Evolutionary conservation across 176 grass and related monocot genomes (phyloP).

Genomic region (Cenchrus americanus): DNA sequence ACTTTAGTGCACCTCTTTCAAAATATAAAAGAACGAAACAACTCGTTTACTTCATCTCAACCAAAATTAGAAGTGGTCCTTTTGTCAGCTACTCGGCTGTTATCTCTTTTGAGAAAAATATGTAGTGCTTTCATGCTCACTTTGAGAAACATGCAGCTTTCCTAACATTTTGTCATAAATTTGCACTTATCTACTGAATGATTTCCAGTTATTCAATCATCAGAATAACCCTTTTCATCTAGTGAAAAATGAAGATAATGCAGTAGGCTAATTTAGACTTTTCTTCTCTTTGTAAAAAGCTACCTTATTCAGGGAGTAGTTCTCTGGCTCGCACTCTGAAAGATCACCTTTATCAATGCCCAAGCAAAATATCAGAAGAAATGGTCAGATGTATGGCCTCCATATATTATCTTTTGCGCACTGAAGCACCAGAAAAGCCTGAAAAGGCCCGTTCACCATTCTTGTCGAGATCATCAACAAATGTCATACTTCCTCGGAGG

Average conservation of each 20-base stretch:
- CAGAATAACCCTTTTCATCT: background rate
- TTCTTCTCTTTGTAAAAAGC: conserved; percentile 54
- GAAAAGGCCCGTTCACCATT: conserved; percentile 67
- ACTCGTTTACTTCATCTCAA: background rate
- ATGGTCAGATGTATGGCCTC: conserved; percentile 96
- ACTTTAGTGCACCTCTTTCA: background rate
- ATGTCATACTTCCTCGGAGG: conserved; percentile 59
- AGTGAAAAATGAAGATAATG: conserved; percentile 1
- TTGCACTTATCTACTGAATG: background rate
- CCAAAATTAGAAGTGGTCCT: conserved; percentile 2
- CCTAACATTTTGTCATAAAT: background rate
- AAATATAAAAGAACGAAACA: background rate
- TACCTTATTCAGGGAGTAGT: conserved; percentile 63
- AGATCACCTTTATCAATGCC: conserved; percentile 91
- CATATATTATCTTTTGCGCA: conserved; percentile 68
- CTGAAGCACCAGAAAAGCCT: conserved; percentile 54
- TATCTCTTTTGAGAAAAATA: background rate
- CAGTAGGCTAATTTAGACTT: conserved; percentile 35
- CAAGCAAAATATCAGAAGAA: conserved; percentile 99
- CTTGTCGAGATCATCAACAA: conserved; percentile 86
- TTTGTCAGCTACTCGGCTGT: background rate
- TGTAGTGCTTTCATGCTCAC: background rate
- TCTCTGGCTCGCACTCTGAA: conserved; percentile 77
- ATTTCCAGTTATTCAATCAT: background rate
- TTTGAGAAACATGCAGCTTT: conserved; percentile 14